These are phyloP conservation scores for Euryodendron excelsum DNA, from an alignment of 148 eudicot genomes.

Conservation along the genomic window DNA sequence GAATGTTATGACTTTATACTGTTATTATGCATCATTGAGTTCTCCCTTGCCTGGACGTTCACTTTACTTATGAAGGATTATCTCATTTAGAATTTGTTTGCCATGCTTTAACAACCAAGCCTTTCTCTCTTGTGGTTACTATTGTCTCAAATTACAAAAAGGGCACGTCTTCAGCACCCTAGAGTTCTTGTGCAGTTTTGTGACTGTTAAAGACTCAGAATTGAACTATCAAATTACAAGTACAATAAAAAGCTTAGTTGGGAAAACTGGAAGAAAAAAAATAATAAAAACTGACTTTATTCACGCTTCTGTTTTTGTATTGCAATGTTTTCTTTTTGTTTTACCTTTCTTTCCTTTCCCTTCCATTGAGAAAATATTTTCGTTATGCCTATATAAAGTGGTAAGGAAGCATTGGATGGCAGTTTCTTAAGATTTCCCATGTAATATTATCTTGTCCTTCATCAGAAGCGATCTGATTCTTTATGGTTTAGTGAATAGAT, in stretches of 20 bases:
- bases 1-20: too few species aligned
- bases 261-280: neutral
- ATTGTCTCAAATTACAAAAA: too few species aligned
- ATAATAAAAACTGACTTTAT: neutral
- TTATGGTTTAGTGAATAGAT: too few species aligned
- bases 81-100: neutral
- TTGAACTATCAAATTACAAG: neutral
- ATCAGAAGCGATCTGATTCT: too few species aligned
- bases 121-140: neutral
- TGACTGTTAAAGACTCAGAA: neutral
- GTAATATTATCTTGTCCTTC: too few species aligned
- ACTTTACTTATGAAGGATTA: too few species aligned
- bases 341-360: neutral
- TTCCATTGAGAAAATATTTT: neutral
- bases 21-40: too few species aligned
- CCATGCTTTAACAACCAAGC: neutral
- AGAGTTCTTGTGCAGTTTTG: neutral
- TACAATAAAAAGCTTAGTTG: neutral
- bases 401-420: neutral
- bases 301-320: neutral
- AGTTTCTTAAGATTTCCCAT: too few species aligned
- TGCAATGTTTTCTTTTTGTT: neutral
- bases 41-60: too few species aligned
- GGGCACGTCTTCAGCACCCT: too few species aligned
- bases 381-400: neutral